Conservation (phyloP, 257 asterid species). For the Solanum clarkiae region DNA sequence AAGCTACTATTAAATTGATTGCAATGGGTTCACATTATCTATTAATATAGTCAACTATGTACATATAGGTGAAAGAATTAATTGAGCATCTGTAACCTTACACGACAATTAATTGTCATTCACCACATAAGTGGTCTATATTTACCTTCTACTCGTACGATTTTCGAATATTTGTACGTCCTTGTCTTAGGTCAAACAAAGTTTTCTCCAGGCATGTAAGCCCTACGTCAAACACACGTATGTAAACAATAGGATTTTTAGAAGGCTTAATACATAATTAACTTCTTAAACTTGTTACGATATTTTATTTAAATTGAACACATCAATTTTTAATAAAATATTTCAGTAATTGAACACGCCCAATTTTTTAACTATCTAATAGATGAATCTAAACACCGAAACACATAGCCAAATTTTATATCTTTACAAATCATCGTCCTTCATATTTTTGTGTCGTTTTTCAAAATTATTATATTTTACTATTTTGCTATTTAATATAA, state of each 20-base stretch:
- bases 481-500: not conserved
- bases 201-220: conserved; percentile 18
- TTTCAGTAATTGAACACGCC: not conserved
- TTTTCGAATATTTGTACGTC: not conserved
- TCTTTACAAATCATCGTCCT: not conserved
- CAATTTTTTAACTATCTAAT: not conserved
- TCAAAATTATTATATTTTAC: no score
- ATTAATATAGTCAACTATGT: conserved; percentile 4
- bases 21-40: not conserved
- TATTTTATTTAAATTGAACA: not conserved
- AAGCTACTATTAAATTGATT: not conserved
- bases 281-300: not conserved
- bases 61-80: not conserved
- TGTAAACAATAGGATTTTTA: not conserved
- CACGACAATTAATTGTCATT: conserved; percentile 1
- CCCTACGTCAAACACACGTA: conserved; percentile 14
- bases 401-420: not conserved
- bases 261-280: not conserved
- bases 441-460: not conserved
- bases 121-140: not conserved
- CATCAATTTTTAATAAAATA: not conserved
- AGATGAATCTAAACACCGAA: not conserved
- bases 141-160: conserved; percentile 5
- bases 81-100: not conserved
- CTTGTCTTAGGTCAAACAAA: conserved; percentile 8